Evolutionary conservation across 1,284 basidiomycete species (phyloP).

Genomic region (Ceratobasidium theobromae): DNA sequence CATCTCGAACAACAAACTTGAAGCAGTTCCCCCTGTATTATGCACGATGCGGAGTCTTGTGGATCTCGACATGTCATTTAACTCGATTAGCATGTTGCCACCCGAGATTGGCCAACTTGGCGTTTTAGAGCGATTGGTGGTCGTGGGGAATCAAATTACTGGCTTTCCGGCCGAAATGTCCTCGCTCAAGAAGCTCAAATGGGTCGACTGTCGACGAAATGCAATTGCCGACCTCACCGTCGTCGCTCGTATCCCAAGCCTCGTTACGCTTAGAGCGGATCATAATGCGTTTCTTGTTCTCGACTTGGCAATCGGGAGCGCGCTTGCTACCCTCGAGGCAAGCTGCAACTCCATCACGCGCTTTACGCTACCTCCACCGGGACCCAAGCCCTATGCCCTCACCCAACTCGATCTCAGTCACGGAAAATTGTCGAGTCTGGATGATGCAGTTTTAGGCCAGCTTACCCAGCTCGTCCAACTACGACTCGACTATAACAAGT

Average conservation of each 20-base stretch:
- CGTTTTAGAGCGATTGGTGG: conserved; percentile 73
- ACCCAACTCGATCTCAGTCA: conserved; percentile 87
- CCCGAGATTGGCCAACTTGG: conserved; percentile 73
- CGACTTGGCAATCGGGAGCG: conserved; percentile 70
- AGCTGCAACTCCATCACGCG: conserved; percentile 83
- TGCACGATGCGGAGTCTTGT: conserved; percentile 72
- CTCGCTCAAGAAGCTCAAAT: conserved; percentile 62
- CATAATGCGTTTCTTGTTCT: conserved; percentile 80
- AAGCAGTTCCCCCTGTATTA: conserved; percentile 75
- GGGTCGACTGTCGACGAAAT: conserved; percentile 84
- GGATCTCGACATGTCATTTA: conserved; percentile 95
- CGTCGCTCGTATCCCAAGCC: conserved; percentile 67
- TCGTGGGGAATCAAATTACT: conserved; percentile 86
- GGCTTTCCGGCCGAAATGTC: conserved; percentile 71
- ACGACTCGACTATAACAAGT: conserved; percentile 83
- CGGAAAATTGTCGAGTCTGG: conserved; percentile 85
- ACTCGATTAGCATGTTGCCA: conserved; percentile 82
- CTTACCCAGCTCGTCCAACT: conserved; percentile 73
- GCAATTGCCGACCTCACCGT: conserved; percentile 72
- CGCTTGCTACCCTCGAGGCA: conserved; percentile 60
- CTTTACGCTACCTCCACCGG: conserved; percentile 63
- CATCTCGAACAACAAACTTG: conserved; percentile 97
- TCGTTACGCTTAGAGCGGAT: conserved; percentile 72
- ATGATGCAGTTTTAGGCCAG: conserved; percentile 70
- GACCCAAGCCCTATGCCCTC: conserved; percentile 62